Base-by-base conservation (phyloP, 2,329 filamentous ascomycete genomes). In the Colletotrichum sp. region DNA sequence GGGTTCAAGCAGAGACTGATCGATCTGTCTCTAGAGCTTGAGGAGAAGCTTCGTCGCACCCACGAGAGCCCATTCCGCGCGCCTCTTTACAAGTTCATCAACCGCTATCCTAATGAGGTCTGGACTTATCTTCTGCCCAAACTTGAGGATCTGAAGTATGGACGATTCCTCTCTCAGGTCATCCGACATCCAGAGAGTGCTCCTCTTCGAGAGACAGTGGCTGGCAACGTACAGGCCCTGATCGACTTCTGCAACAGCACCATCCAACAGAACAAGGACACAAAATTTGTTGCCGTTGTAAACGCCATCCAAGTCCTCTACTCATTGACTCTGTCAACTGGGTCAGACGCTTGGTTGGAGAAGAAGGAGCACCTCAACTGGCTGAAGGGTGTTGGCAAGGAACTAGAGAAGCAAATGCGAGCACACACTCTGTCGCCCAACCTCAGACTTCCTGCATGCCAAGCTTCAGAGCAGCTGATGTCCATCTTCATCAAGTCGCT, bases 1-100 rank as follows among this genome's bases (percentile, higher is more conserved):
- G 93, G 93, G 18, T 99, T 99, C 83, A 96, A 99, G 84, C 95
- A 96, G 76, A 92, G 95, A 34, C 90, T 99, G 59, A 95, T 99
- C 65, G 94, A 98, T 79, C 95, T 94, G 68, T 95, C 98, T n/a
- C 88, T 99, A 72, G 94, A 96, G 57, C 89, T 99, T 0, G 97
- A 99, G 84, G 92, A 94, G 69, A 94, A 94, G 78, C 88, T 99
- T 52, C 92, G 97, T 36, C 89, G 97, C 76, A 99, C 97, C 2
- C 94, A 96, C 64, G 93, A 95, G 80, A 99, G 96, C 81, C 96
- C 96, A 1, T 99, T 99, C 89, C 91, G 98, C 60, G 92, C 93
- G 75, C 96, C 97, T 1, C 90, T 99, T 24, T 96, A 98, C 84
- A 95, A 95, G 81, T 99, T 98, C 83, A 90, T 99, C 77, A 98